Conservation (phyloP, 805 yeast genomes). For the Pichia kluyveri region DNA sequence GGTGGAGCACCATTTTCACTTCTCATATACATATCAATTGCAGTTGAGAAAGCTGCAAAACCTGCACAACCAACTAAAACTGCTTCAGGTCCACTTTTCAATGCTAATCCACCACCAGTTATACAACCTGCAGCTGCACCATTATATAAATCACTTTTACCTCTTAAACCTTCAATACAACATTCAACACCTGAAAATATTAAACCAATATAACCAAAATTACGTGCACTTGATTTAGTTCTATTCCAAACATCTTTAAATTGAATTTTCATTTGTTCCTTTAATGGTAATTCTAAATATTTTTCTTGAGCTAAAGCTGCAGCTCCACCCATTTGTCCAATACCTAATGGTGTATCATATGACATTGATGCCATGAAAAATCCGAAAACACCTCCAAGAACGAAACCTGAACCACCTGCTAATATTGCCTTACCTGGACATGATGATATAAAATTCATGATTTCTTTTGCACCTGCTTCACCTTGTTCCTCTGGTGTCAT, state of each 20-base stretch:
- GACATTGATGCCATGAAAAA: constrained; percentile 88
- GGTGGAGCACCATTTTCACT: constrained; percentile 83
- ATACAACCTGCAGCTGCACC: constrained; percentile 92
- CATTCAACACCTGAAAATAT: constrained; percentile 92
- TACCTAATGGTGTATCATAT: constrained; percentile 71
- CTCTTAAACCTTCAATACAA: constrained; percentile 74
- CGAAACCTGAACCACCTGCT: constrained; percentile 92
- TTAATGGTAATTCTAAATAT: constrained; percentile 64
- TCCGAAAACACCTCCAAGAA: constrained; percentile 92
- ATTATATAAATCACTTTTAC: constrained; percentile 85
- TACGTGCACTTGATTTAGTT: constrained; percentile 83
- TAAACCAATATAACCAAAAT: constrained; percentile 88
- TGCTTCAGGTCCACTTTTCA: constrained; percentile 89
- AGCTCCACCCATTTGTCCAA: constrained; percentile 22
- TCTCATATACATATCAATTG: constrained; percentile 79
- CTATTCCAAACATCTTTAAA: constrained; percentile 87
- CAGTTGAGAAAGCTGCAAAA: constrained; percentile 90
- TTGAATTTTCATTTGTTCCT: constrained; percentile 86
- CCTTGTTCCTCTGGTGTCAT: constrained; percentile 93
- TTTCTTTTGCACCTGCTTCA: constrained; percentile 74
- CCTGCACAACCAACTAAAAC: constrained; percentile 93
- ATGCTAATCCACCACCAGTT: constrained; percentile 93
- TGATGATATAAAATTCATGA: constrained; percentile 79
- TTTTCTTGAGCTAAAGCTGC: constrained; percentile 4
- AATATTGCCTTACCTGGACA: constrained; percentile 92